Percentiles rank a stretch among this genome's conserved stretches.
These are phyloP conservation scores for Cryoendolithus antarcticus DNA, from an alignment of 2,329 filamentous ascomycete genomes.

Conservation along the genomic window DNA sequence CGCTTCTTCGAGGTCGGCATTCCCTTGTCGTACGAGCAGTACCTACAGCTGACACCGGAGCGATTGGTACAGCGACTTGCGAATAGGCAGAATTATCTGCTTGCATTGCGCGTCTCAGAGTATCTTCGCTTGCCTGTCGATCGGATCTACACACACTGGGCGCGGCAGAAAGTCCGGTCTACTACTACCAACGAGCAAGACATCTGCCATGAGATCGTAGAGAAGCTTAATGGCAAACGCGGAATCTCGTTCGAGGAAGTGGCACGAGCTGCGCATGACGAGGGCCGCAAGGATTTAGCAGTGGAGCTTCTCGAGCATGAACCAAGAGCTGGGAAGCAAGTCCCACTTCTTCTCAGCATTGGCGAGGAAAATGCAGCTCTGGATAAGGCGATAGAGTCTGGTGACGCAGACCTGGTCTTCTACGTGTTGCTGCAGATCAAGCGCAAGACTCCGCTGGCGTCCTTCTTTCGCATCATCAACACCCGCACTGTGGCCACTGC, in stretches of 20 bases:
- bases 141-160: slow-evolving; percentile 93
- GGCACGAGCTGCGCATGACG: slow-evolving; percentile 83
- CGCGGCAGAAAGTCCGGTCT: slow-evolving; percentile 79
- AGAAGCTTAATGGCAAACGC: slow-evolving; percentile 72
- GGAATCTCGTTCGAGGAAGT: slow-evolving; percentile 95
- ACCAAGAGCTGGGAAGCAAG: slow-evolving; percentile 86
- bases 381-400: slow-evolving; percentile 92
- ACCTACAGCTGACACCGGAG: slow-evolving; percentile 78
- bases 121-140: slow-evolving; percentile 79
- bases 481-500: slow-evolving; percentile 73
- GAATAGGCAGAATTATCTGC: slow-evolving; percentile 78
- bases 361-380: slow-evolving; percentile 90
- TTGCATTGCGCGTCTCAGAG: slow-evolving; percentile 77
- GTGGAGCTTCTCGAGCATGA: slow-evolving; percentile 89
- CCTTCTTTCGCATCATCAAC: slow-evolving; percentile 88
- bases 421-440: slow-evolving; percentile 79
- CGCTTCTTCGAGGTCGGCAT: slow-evolving; percentile 85
- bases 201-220: slow-evolving; percentile 75
- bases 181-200: slow-evolving; percentile 78
- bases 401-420: slow-evolving; percentile 82
- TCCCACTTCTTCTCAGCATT: slow-evolving; percentile 85
- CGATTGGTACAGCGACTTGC: slow-evolving; percentile 75
- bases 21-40: slow-evolving; percentile 87
- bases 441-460: slow-evolving; percentile 77
- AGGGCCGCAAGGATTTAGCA: slow-evolving; percentile 77